These are phyloP conservation scores for Cystobasidiaceae sp. DNA, from an alignment of 1,284 basidiomycete species.

Conservation along the genomic window DNA sequence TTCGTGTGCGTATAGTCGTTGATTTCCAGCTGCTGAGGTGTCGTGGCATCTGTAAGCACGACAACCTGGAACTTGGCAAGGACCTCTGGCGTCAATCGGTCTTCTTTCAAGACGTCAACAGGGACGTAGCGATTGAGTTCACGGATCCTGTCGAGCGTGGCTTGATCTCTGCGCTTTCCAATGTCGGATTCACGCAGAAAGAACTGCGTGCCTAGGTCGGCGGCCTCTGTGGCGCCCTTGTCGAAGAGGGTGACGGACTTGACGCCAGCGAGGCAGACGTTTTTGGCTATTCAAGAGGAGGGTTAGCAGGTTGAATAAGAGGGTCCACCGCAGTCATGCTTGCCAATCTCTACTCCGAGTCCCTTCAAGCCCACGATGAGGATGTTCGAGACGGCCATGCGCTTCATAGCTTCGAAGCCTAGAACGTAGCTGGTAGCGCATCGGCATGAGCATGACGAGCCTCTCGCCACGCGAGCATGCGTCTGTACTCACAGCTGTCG, in stretches of 20 bases:
- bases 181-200: constrained; percentile 85
- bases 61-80: constrained; percentile 86
- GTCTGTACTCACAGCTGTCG: constrained; percentile 76
- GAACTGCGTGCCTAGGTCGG: constrained; percentile 92
- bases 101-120: constrained; percentile 70
- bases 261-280: constrained; percentile 90
- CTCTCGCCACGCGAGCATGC: constrained; percentile 29
- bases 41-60: constrained; percentile 73
- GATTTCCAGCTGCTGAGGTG: constrained; percentile 83
- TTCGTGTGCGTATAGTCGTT: constrained; percentile 88
- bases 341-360: constrained; percentile 92
- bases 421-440: constrained; percentile 71
- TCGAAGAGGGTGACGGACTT: constrained; percentile 97
- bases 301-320: neutral
- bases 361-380: constrained; percentile 90
- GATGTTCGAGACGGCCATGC: constrained; percentile 95
- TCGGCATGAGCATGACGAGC: no score
- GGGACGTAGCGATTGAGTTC: constrained; percentile 97
- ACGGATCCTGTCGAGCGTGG: constrained; percentile 79
- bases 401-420: constrained; percentile 92
- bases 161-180: constrained; percentile 78
- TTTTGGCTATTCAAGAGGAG: constrained; percentile 68
- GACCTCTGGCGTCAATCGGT: constrained; percentile 64
- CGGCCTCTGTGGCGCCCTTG: constrained; percentile 75
- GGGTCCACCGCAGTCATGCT: constrained; percentile 40